These are phyloP conservation scores for Thelephora terrestris DNA, from an alignment of 1,284 basidiomycete genomes.

Conservation along the genomic window DNA sequence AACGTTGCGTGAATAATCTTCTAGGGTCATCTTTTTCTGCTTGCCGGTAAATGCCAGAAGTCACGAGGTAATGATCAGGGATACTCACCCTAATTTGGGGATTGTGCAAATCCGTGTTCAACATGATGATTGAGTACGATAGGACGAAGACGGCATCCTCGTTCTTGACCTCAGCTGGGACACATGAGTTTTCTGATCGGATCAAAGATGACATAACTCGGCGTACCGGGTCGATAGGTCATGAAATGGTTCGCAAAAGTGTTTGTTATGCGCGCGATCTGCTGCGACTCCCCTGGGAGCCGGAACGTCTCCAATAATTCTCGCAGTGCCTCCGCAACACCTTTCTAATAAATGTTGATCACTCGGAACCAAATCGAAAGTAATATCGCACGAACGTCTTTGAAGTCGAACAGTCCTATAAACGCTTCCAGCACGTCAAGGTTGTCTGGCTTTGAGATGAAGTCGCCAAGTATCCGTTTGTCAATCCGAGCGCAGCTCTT, in stretches of 20 bases:
- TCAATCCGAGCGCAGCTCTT: constrained; percentile 83
- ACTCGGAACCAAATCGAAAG: constrained; percentile 2
- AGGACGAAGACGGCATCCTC: constrained; percentile 94
- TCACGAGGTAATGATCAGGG: constrained; percentile 1
- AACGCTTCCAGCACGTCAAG: constrained; percentile 81
- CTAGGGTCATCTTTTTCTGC: constrained; percentile 92
- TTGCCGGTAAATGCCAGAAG: constrained; percentile 9
- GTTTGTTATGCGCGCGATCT: constrained; percentile 91
- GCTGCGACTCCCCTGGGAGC: constrained; percentile 92
- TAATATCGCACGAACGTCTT: constrained; percentile 48
- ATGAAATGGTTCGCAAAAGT: constrained; percentile 92
- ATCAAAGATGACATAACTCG: not conserved
- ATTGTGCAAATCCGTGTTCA: constrained; percentile 97
- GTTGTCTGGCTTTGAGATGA: constrained; percentile 85
- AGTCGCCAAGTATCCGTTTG: constrained; percentile 93
- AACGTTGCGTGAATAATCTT: constrained; percentile 90
- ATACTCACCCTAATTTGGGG: constrained; percentile 80
- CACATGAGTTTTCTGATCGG: not conserved
- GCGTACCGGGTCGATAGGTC: constrained; percentile 66
- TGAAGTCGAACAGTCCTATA: constrained; percentile 86
- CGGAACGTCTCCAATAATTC: constrained; percentile 93
- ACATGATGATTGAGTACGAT: constrained; percentile 94
- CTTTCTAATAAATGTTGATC: constrained; percentile 56
- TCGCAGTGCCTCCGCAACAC: constrained; percentile 90
- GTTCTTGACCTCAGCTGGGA: constrained; percentile 73